Base-by-base conservation (phyloP, 108 stramenopile genomes). In the Skeletonema tropicum region DNA sequence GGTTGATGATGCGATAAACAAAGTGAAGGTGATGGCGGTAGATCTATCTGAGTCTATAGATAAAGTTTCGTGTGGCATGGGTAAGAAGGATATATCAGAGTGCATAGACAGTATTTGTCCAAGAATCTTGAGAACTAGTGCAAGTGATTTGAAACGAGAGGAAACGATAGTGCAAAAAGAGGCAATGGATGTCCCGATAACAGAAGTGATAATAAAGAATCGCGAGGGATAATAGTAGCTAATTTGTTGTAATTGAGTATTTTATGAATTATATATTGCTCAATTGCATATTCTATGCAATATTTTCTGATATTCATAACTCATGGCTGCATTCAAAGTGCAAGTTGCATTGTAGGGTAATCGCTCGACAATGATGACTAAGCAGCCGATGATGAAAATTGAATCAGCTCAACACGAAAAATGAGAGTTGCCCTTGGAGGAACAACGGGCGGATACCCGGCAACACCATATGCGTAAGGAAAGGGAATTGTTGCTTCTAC, bases 371-470 rank as follows among this genome's bases (percentile, higher is more conserved):
- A 12, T 30, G 32, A 71, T 31, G 8, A 15, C 21, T 42, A 17
- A 9, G 32, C 3, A 6, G 46, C 11, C n/a, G 31, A 12, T 39
- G 71, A 65, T 41, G 73, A 74, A 80, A 79, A 92, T 23, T 74
- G 67, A 36, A 95, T 70, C 26, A 96, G 68, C 76, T 97, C 92
- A 2, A 95, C 66, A 61, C 89, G 87, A 64, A 90, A 97, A 41
- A 88, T 68, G n/a, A 95, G 86, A 19, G 87, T 86, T 2, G 88
- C 70, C 45, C 82, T 68, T 19, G 96, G 90, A 1, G 94, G 94
- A 32, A 97, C 86, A 25, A 81, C 70, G 1, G 96, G 96, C 29
- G 86, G 88, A 70, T 80, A 86, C 8, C 95, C 95, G 33, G 65
- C 68, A 23, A 74, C 77, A 25, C 97, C 95, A 75, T 96, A 97